Evolutionary conservation across 225 moss, liverwort and hornwort genomes (phyloP).

Genomic region (Polytrichum formosum): DNA sequence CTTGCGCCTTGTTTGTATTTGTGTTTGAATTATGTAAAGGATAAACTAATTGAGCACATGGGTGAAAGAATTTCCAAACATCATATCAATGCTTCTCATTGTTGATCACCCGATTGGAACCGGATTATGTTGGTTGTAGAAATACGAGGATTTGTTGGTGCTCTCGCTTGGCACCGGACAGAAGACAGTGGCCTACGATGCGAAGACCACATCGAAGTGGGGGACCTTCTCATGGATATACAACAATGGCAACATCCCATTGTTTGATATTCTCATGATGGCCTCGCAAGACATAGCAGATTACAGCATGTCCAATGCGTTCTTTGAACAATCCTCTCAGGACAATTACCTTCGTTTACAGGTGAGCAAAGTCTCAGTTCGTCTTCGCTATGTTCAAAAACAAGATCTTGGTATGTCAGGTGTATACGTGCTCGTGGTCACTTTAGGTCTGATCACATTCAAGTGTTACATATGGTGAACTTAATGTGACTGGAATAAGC

Average conservation of each 20-base stretch:
- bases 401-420: not conserved
- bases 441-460: too few species aligned
- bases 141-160: conserved; percentile 30
- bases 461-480: too few species aligned
- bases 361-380: conserved; percentile 4
- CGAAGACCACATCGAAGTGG: conserved; percentile 12
- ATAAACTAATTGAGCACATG: too few species aligned
- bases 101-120: too few species aligned
- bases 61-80: too few species aligned
- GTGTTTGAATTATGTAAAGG: too few species aligned
- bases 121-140: conserved; percentile 13
- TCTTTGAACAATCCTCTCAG: conserved; percentile 17
- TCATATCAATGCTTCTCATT: too few species aligned
- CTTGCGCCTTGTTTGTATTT: too few species aligned
- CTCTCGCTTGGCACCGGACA: conserved; percentile 26
- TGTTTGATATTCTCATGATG: conserved; percentile 22
- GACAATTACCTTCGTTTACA: conserved; percentile 26
- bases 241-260: conserved; percentile 23
- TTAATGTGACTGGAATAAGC: too few species aligned
- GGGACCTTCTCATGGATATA: conserved; percentile 23
- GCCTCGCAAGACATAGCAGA: conserved; percentile 33
- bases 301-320: conserved; percentile 28
- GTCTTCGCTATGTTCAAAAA: not conserved
- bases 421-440: too few species aligned
- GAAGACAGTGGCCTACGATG: conserved; percentile 11